Conservation (phyloP, 495 filamentous ascomycete genomes). For the Parmelia sp. region DNA sequence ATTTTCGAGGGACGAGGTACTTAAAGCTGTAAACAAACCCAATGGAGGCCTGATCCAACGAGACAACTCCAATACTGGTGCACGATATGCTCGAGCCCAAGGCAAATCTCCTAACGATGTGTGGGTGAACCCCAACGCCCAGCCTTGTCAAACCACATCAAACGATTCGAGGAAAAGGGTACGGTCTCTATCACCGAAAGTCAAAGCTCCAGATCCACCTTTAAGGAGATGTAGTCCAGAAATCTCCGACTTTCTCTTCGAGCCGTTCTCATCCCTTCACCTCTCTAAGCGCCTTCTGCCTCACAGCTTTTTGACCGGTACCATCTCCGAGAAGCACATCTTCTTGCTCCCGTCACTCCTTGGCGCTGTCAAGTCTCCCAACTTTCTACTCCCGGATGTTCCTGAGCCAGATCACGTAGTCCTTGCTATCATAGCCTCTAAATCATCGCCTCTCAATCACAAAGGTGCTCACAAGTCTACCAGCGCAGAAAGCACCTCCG, state of each 20-base stretch:
- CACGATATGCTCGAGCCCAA: slow-evolving; percentile 4
- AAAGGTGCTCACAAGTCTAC: slow-evolving; percentile 45
- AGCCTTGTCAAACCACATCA: slow-evolving; percentile 7
- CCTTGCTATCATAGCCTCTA: slow-evolving; percentile 77
- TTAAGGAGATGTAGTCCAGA: slow-evolving; percentile 12
- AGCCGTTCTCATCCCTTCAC: slow-evolving; percentile 78
- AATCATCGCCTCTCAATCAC: slow-evolving; percentile 71
- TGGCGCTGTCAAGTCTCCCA: slow-evolving; percentile 69
- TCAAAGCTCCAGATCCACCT: not conserved
- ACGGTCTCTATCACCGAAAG: slow-evolving; percentile 11
- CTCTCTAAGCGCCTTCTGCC: slow-evolving; percentile 82
- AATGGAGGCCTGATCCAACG: slow-evolving; percentile 36
- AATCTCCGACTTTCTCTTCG: slow-evolving; percentile 50
- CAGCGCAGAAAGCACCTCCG: slow-evolving; percentile 32
- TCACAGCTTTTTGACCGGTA: slow-evolving; percentile 68
- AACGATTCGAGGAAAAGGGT: slow-evolving; percentile 10
- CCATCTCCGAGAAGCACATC: slow-evolving; percentile 62
- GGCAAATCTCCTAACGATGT: slow-evolving; percentile 9
- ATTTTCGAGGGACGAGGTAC: slow-evolving; percentile 49
- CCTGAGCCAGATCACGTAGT: slow-evolving; percentile 81
- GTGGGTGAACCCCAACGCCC: slow-evolving; percentile 23
- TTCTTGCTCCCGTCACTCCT: slow-evolving; percentile 78
- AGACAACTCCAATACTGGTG: slow-evolving; percentile 46
- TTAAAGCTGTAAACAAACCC: slow-evolving; percentile 33
- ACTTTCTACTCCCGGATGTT: slow-evolving; percentile 82